Conservation (phyloP, 2,329 filamentous ascomycete species). For the Aspergillus alliaceus region DNA sequence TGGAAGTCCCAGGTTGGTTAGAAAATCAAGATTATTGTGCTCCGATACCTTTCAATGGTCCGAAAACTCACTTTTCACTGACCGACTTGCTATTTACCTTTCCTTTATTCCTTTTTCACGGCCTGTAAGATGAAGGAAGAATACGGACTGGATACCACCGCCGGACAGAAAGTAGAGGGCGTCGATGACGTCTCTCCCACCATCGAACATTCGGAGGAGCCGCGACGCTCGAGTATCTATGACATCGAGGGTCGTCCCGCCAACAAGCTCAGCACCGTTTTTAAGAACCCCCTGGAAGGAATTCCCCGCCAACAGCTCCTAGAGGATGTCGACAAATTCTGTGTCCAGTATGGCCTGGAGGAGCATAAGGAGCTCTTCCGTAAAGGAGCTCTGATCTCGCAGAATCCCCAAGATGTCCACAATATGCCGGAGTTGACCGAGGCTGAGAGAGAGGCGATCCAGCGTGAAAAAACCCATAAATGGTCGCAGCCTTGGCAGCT, state of each 20-base stretch:
- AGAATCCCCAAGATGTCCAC: constrained; percentile 51
- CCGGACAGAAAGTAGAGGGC: not conserved
- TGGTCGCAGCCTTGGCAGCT: constrained; percentile 53
- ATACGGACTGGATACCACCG: not conserved
- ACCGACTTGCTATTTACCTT: not conserved
- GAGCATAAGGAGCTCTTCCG: constrained; percentile 51
- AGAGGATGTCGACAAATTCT: constrained; percentile 56
- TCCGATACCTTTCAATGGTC: not conserved
- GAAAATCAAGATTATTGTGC: not conserved
- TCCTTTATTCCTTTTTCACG: not conserved
- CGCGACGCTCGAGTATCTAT: constrained; percentile 13
- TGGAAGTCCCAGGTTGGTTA: not conserved
- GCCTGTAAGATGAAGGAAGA: not conserved
- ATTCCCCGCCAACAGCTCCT: constrained; percentile 55
- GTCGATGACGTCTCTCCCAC: not conserved
- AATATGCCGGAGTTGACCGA: constrained; percentile 49
- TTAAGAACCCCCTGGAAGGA: constrained; percentile 57
- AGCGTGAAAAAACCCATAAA: constrained; percentile 48
- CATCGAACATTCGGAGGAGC: constrained; percentile 17
- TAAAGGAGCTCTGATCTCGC: constrained; percentile 54
- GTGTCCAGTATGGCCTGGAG: constrained; percentile 48
- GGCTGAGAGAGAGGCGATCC: constrained; percentile 43
- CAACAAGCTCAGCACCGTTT: constrained; percentile 35
- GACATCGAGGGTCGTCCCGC: constrained; percentile 25
- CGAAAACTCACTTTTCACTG: not conserved